A percentile compares a stretch with the other conserved stretches of the same genome.
phyloP scores from a whole-genome alignment of 164 flowering plant genomes.

The Euptelea pleiosperma region DNA sequence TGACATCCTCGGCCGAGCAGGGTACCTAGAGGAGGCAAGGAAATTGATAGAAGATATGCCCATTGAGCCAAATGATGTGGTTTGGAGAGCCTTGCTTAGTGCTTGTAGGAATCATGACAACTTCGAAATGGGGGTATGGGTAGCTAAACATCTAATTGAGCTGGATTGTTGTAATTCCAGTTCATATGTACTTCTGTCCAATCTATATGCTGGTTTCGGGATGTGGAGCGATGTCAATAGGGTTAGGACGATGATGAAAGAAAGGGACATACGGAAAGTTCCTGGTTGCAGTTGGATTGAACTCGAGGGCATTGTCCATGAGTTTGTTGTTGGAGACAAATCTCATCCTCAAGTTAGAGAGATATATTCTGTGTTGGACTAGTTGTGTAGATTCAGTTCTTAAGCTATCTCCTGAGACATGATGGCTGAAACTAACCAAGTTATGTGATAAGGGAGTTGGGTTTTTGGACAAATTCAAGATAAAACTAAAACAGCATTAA shows the following conservation, averaged over 20 bases:
- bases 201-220: constrained; percentile 49
- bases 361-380: constrained; percentile 36
- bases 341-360: constrained; percentile 43
- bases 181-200: constrained; percentile 57
- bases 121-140: constrained; percentile 31
- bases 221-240: constrained; percentile 51
- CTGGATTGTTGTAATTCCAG: constrained; percentile 39
- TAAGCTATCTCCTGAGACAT: too few relatives aligned
- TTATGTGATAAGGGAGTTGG: too few relatives aligned
- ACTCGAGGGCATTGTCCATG: constrained; percentile 54
- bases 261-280: constrained; percentile 37
- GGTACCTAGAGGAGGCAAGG: constrained; percentile 50
- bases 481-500: too few relatives aligned
- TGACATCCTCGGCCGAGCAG: constrained; percentile 63
- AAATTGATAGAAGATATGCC: constrained; percentile 53
- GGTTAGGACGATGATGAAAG: constrained; percentile 49
- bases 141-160: constrained; percentile 38
- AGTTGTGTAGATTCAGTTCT: constrained; percentile 1
- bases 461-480: too few relatives aligned
- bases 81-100: constrained; percentile 65
- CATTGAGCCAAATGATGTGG: constrained; percentile 56
- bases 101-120: constrained; percentile 45
- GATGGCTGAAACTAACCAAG: too few relatives aligned
- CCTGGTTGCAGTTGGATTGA: constrained; percentile 79
- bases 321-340: constrained; percentile 50